A percentile compares a stretch with the other conserved stretches of the same genome.
These are phyloP conservation scores for Schizosaccharomyces octosporus DNA, from an alignment of 805 yeast genomes.

Conservation along the genomic window DNA sequence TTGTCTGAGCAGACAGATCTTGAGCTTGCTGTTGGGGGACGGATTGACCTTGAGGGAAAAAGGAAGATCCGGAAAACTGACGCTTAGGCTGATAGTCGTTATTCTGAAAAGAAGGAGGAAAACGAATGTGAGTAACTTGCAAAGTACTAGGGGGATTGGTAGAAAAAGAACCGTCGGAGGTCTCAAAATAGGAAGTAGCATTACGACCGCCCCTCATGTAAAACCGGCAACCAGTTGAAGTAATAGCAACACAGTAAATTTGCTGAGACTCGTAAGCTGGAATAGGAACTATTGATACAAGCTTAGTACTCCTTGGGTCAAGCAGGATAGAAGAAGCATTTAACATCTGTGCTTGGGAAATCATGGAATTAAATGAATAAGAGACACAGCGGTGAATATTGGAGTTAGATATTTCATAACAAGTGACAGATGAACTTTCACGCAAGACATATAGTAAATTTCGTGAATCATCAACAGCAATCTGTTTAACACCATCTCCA, in stretches of 20 bases:
- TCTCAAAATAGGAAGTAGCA: constrained; percentile 21
- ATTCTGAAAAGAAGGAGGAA: neutral
- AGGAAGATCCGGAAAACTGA: neutral
- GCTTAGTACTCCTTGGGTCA: constrained; percentile 9
- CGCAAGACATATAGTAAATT: constrained; percentile 60
- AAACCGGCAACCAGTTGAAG: constrained; percentile 63
- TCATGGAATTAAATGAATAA: constrained; percentile 11
- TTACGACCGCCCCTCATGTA: constrained; percentile 27
- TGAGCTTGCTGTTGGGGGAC: neutral
- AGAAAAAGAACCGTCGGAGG: constrained; percentile 10
- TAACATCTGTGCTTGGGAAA: constrained; percentile 13
- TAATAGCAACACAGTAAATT: constrained; percentile 51
- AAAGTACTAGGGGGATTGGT: neutral
- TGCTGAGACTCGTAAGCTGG: constrained; percentile 39
- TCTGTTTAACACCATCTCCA: constrained; percentile 31
- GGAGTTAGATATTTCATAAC: constrained; percentile 32
- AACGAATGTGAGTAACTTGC: neutral
- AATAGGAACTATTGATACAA: constrained; percentile 40
- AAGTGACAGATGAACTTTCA: constrained; percentile 55
- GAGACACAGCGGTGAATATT: constrained; percentile 16
- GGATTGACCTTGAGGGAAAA: neutral
- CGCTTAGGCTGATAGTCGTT: neutral
- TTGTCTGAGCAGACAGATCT: neutral
- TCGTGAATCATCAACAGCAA: constrained; percentile 55
- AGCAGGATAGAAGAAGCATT: constrained; percentile 9